Conservation (phyloP, 108 stramenopile genomes). For the Conticribra weissflogii region DNA sequence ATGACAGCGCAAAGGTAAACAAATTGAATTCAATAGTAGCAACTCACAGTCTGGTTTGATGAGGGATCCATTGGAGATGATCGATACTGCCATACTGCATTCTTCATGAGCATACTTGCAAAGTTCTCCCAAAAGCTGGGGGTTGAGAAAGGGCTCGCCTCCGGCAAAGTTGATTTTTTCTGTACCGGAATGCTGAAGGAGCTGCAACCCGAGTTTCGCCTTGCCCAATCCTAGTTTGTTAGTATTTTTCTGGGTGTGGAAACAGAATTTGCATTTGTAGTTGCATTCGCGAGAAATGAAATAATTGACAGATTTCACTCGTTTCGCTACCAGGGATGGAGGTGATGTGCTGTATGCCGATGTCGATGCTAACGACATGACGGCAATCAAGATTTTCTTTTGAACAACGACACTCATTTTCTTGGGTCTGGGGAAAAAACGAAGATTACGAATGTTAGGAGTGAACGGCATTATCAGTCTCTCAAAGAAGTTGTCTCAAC, state of each 20-base stretch:
- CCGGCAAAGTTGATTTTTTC: slow-evolving; percentile 58
- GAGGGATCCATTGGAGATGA: slow-evolving; percentile 47
- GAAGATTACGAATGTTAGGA: no score
- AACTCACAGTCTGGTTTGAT: slow-evolving; percentile 37
- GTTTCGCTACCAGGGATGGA: neutral
- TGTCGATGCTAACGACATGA: no score
- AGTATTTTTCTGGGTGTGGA: slow-evolving; percentile 29
- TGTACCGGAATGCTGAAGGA: slow-evolving; percentile 24
- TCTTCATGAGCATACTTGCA: slow-evolving; percentile 29
- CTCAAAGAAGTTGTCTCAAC: no score
- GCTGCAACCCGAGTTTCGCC: slow-evolving; percentile 16
- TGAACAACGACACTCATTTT: no score
- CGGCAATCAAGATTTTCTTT: no score
- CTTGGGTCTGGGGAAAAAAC: no score
- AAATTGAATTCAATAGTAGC: no score
- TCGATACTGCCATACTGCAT: slow-evolving; percentile 50
- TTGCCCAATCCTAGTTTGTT: slow-evolving; percentile 11
- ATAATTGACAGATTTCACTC: slow-evolving; percentile 38
- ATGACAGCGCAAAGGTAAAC: no score
- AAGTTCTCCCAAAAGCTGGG: slow-evolving; percentile 33
- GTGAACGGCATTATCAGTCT: no score
- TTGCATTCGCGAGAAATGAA: slow-evolving; percentile 39
- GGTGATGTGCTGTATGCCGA: no score
- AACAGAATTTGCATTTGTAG: slow-evolving; percentile 39
- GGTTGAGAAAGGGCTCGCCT: slow-evolving; percentile 49